Evolutionary conservation across 2,329 filamentous ascomycete genomes (phyloP).

Genomic region (Aspergillus ruber): DNA sequence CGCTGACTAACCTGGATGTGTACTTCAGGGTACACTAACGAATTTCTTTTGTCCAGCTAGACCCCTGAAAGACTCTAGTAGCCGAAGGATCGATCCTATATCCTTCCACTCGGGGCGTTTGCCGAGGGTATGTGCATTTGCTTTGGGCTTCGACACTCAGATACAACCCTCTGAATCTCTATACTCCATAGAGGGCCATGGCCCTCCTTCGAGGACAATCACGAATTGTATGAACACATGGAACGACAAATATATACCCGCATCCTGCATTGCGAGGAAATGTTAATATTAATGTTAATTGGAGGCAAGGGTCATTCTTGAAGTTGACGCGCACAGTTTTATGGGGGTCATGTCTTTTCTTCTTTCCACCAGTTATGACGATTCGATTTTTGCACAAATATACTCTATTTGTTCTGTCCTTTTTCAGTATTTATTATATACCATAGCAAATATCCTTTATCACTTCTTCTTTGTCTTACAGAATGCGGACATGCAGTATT

Average conservation of each 20-base stretch:
- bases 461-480: background rate
- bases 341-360: conserved; percentile 6
- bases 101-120: too few relatives aligned
- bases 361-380: conserved; percentile 5
- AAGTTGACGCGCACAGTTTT: background rate
- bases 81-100: too few relatives aligned
- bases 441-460: conserved; percentile 1
- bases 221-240: conserved; percentile 24
- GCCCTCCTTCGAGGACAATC: conserved; percentile 9
- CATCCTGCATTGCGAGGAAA: conserved; percentile 13
- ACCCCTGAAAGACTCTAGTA: too few relatives aligned
- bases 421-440: conserved; percentile 10
- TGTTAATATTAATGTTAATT: conserved; percentile 33
- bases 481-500: background rate
- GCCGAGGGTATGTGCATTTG: too few relatives aligned
- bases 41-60: background rate
- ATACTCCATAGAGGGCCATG: too few relatives aligned
- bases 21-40: background rate
- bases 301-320: conserved; percentile 10
- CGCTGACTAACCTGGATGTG: conserved; percentile 9
- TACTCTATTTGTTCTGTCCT: conserved; percentile 1
- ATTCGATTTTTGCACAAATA: background rate
- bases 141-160: too few relatives aligned
- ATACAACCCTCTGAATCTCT: too few relatives aligned
- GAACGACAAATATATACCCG: conserved; percentile 20